Percentiles rank a stretch among this genome's conserved stretches.
These are phyloP conservation scores for Acarospora socialis DNA, from an alignment of 2,329 filamentous ascomycete species.

Conservation along the genomic window DNA sequence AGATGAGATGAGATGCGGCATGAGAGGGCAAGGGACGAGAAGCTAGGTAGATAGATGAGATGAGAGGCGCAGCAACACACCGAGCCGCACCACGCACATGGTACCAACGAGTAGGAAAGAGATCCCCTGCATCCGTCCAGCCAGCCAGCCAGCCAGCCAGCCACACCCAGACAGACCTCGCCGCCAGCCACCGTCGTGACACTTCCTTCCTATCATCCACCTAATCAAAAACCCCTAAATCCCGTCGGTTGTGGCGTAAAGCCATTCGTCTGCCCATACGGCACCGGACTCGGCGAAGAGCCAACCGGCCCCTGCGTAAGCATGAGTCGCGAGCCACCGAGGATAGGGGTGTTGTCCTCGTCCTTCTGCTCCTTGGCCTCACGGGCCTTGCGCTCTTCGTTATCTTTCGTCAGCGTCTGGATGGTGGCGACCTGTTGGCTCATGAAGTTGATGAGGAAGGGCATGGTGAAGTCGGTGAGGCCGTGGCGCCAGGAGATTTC, in stretches of 20 bases:
- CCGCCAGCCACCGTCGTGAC: not conserved
- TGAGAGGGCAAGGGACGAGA: no score
- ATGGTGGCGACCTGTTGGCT: slow-evolving; percentile 81
- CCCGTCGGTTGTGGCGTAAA: slow-evolving; percentile 81
- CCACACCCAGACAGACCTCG: no score
- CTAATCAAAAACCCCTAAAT: slow-evolving; percentile 41
- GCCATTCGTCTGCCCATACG: slow-evolving; percentile 70
- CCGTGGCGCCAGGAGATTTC: slow-evolving; percentile 96
- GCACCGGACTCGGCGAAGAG: slow-evolving; percentile 42
- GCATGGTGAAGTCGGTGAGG: slow-evolving; percentile 95
- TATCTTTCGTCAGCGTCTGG: slow-evolving; percentile 77
- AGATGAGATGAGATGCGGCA: no score
- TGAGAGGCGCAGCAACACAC: no score
- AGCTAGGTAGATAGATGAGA: no score
- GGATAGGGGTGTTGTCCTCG: slow-evolving; percentile 85
- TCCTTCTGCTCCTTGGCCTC: slow-evolving; percentile 69
- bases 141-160: no score
- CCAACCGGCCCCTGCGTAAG: slow-evolving; percentile 74
- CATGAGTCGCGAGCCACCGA: slow-evolving; percentile 81
- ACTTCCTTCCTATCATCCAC: not conserved
- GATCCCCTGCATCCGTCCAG: no score
- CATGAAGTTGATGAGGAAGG: slow-evolving; percentile 98
- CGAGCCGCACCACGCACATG: no score
- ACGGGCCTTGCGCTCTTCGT: slow-evolving; percentile 72
- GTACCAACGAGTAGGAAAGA: no score